A percentile compares a stretch with the other conserved stretches of the same genome.
phyloP scores from a whole-genome alignment of 176 grass and related monocot species.

The Tillandsia leiboldiana region DNA sequence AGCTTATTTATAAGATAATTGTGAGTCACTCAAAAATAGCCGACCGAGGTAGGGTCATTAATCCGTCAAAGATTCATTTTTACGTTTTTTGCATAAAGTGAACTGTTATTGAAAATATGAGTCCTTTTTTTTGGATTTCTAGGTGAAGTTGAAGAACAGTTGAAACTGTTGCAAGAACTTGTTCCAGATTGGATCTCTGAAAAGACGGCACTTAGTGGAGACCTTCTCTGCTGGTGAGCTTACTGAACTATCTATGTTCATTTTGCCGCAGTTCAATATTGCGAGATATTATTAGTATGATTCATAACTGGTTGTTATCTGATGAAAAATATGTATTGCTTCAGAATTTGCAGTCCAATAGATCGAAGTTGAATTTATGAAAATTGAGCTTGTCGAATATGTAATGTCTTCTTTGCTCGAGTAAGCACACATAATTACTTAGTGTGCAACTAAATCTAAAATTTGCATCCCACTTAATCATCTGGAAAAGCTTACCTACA shows the following conservation, averaged over 20 bases:
- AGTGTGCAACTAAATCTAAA: not conserved
- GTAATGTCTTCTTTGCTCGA: no score
- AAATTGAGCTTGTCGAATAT: not conserved
- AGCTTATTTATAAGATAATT: constrained; percentile 68
- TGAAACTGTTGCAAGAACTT: constrained; percentile 53
- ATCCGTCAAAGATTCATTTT: not conserved
- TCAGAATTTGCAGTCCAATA: no score
- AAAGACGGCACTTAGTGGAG: constrained; percentile 32
- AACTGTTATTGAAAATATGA: constrained; percentile 3
- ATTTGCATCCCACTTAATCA: not conserved
- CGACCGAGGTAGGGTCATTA: constrained; percentile 39
- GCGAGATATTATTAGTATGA: no score
- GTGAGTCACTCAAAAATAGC: constrained; percentile 48
- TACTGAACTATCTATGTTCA: not conserved
- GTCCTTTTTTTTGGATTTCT: constrained; percentile 7
- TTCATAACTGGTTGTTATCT: no score
- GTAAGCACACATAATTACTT: no score
- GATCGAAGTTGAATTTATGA: not conserved
- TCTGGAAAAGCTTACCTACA: not conserved
- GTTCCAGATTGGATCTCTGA: constrained; percentile 82
- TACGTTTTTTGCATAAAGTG: not conserved
- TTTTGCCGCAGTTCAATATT: not conserved
- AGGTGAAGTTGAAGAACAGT: constrained; percentile 76
- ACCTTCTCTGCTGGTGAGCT: constrained; percentile 51
- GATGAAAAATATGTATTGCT: no score